Conservation (phyloP, 169 alveolate genomes). For the Plasmodium billcollinsi region DNA sequence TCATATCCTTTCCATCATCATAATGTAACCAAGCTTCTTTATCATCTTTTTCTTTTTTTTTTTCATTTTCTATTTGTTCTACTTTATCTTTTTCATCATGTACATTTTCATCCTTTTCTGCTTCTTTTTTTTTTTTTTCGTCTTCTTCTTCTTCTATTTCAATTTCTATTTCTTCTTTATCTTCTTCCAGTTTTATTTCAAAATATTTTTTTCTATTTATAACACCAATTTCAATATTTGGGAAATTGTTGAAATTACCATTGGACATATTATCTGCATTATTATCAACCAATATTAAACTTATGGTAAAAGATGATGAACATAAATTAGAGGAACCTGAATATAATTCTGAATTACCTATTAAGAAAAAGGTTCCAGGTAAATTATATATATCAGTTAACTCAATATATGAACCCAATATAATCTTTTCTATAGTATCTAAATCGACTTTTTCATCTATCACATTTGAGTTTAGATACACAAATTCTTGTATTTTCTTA, state of each 20-base stretch:
- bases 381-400: conserved; percentile 24
- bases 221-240: conserved; percentile 40
- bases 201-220: conserved; percentile 14
- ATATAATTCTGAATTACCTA: conserved; percentile 50
- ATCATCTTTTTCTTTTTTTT: too few species aligned
- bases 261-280: neutral
- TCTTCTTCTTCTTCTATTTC: neutral
- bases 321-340: conserved; percentile 29
- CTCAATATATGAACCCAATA: conserved; percentile 61
- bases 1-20: too few species aligned
- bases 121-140: neutral
- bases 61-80: too few species aligned
- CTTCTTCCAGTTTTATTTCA: neutral
- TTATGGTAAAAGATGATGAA: conserved; percentile 39
- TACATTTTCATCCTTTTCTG: neutral
- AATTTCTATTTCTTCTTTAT: neutral
- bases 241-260: conserved; percentile 19
- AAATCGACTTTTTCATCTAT: conserved; percentile 12
- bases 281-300: conserved; percentile 11
- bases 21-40: too few species aligned
- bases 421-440: conserved; percentile 9
- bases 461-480: conserved; percentile 10
- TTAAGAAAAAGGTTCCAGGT: conserved; percentile 10
- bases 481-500: conserved; percentile 39
- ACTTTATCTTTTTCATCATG: too few species aligned